Evolutionary conservation across 257 asterid genomes (phyloP).

Genomic region (Solanum chilense): DNA sequence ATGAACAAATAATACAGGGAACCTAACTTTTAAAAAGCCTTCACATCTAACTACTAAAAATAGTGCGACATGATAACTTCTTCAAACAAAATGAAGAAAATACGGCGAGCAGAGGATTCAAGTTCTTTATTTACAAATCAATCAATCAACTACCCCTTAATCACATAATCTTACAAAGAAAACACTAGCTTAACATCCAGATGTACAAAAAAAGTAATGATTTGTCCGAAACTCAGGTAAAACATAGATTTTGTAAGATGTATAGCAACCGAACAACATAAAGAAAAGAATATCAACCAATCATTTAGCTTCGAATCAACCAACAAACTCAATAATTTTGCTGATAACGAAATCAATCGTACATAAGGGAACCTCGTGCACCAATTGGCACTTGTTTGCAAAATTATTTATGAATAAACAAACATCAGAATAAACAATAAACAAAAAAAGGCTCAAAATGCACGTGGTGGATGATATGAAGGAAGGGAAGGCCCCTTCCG

Average conservation of each 20-base stretch:
- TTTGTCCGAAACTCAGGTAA: background rate
- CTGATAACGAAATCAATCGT: background rate
- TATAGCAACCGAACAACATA: background rate
- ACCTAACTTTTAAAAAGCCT: background rate
- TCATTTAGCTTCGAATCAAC: background rate
- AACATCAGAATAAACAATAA: background rate
- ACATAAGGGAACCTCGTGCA: background rate
- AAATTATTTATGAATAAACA: background rate
- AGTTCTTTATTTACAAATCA: background rate
- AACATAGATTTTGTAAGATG: background rate
- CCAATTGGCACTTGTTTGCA: background rate
- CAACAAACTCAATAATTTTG: background rate
- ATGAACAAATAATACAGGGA: constrained; percentile 1
- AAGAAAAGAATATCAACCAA: background rate
- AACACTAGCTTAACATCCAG: background rate
- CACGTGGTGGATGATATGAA: background rate
- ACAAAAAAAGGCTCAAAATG: background rate
- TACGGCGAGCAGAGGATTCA: background rate
- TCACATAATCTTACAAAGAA: background rate
- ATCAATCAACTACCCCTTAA: background rate
- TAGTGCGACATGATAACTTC: background rate
- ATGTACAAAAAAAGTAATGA: background rate
- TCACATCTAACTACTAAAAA: constrained; percentile 3
- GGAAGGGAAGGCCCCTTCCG: background rate
- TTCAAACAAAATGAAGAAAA: background rate